These are phyloP conservation scores for Sphagnum magellanicum DNA, from an alignment of 228 moss, liverwort and hornwort genomes.

Conservation along the genomic window DNA sequence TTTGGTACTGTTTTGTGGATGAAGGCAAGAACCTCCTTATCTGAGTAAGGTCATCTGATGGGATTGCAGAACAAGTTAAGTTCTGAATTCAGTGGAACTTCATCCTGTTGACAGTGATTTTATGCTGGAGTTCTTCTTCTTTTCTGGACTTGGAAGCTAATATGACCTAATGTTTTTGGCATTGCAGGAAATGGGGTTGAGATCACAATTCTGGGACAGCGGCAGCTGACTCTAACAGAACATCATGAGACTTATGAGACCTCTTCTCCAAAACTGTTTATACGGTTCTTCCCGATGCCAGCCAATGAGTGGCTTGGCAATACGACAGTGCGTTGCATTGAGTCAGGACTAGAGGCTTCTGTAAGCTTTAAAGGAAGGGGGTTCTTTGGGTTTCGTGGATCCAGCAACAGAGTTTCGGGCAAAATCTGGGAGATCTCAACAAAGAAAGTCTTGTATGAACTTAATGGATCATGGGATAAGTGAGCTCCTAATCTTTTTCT, in stretches of 20 bases:
- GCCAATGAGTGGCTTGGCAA: constrained; percentile 63
- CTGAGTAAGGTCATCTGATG: no score
- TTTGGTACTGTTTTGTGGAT: no score
- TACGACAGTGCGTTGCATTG: constrained; percentile 53
- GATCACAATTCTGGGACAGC: constrained; percentile 46
- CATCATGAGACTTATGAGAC: constrained; percentile 63
- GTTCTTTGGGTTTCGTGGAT: constrained; percentile 45
- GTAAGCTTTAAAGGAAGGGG: constrained; percentile 52
- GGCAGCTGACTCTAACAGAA: constrained; percentile 35
- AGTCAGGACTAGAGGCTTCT: constrained; percentile 64
- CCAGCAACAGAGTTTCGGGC: constrained; percentile 39
- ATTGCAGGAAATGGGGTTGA: constrained; percentile 48
- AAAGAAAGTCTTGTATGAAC: constrained; percentile 37
- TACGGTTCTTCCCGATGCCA: constrained; percentile 49
- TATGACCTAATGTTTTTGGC: no score
- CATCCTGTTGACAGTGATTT: no score
- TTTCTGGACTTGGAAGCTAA: no score
- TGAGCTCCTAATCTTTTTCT: constrained; percentile 14
- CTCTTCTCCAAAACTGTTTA: constrained; percentile 54
- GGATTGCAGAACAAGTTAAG: no score
- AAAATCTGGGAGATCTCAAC: constrained; percentile 33
- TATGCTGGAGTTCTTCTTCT: no score
- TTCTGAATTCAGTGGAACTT: no score
- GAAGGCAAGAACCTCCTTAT: no score
- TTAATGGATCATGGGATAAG: constrained; percentile 78